Evolutionary conservation across 345 rosid genomes (phyloP).

Genomic region (Melaleuca quinquenervia): DNA sequence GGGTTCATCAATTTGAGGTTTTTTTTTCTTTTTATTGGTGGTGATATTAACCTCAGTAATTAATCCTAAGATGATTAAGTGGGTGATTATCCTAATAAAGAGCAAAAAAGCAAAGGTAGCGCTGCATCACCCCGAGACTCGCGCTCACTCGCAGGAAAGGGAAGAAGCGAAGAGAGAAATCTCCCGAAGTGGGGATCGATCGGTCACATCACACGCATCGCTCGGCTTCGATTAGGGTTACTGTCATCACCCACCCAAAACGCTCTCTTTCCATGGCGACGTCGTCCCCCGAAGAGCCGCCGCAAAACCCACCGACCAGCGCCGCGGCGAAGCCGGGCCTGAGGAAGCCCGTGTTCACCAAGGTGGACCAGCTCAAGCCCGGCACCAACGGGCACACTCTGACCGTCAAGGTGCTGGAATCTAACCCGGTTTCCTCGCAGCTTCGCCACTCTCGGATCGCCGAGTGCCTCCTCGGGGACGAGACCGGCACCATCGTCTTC

Average conservation of each 20-base stretch:
- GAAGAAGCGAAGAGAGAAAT: not conserved
- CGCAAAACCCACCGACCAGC: not conserved
- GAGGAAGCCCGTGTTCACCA: conserved; percentile 35
- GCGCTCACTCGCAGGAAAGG: not conserved
- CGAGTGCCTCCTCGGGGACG: conserved; percentile 44
- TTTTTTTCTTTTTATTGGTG: too few species aligned
- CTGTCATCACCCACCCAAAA: not conserved
- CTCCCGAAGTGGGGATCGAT: not conserved
- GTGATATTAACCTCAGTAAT: not conserved
- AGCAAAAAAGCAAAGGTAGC: not conserved
- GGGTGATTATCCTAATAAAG: not conserved
- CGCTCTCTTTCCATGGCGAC: not conserved
- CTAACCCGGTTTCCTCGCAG: conserved; percentile 16
- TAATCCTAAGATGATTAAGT: not conserved
- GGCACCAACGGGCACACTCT: conserved; percentile 33
- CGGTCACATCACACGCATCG: not conserved
- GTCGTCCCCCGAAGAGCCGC: conserved; percentile 1
- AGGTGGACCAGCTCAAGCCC: conserved; percentile 33
- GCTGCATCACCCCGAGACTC: not conserved
- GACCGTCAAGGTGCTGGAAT: conserved; percentile 19
- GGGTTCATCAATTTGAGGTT: too few species aligned
- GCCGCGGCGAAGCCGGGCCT: conserved; percentile 11
- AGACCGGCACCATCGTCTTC: conserved; percentile 27
- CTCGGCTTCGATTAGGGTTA: conserved; percentile 3
- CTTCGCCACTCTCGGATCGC: conserved; percentile 24